phyloP scores from a whole-genome alignment of 2,329 filamentous ascomycete species.

The Ceratocystis smalleyi region DNA sequence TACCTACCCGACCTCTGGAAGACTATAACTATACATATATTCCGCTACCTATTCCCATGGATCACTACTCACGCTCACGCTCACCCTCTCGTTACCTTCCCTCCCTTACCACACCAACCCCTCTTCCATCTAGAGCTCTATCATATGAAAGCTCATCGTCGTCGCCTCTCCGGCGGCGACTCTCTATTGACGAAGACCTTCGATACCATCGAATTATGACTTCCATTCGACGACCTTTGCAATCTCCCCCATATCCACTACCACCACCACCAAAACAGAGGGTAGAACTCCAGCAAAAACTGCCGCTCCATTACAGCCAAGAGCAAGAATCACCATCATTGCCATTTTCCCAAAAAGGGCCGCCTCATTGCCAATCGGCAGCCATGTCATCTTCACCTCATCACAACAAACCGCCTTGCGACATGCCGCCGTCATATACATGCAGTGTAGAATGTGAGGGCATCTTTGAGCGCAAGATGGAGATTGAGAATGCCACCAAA shows the following conservation, averaged over 20 bases:
- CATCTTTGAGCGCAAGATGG: slow-evolving; percentile 47
- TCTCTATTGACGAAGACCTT: slow-evolving; percentile 41
- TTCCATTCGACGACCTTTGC: slow-evolving; percentile 29
- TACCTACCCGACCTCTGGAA: background rate
- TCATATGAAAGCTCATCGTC: slow-evolving; percentile 5
- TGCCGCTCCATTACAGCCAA: slow-evolving; percentile 3
- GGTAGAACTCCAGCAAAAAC: background rate
- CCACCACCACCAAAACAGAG: too few relatives aligned
- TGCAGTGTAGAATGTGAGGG: slow-evolving; percentile 40
- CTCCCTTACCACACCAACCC: background rate
- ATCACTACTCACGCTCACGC: background rate
- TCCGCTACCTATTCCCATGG: slow-evolving; percentile 10
- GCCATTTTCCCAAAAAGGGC: background rate
- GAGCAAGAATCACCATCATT: slow-evolving; percentile 4
- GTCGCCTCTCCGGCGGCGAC: slow-evolving; percentile 29
- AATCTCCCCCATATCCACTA: slow-evolving; percentile 31
- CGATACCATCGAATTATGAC: slow-evolving; percentile 39
- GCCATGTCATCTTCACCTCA: slow-evolving; percentile 16
- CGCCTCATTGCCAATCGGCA: background rate
- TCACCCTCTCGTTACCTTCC: background rate
- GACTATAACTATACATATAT: slow-evolving; percentile 9
- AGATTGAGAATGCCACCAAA: slow-evolving; percentile 49
- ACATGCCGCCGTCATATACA: slow-evolving; percentile 40
- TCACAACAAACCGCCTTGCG: slow-evolving; percentile 24
- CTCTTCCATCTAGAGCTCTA: background rate